phyloP scores from a whole-genome alignment of 208 protist genomes.

The Acanthamoeba royreba region DNA sequence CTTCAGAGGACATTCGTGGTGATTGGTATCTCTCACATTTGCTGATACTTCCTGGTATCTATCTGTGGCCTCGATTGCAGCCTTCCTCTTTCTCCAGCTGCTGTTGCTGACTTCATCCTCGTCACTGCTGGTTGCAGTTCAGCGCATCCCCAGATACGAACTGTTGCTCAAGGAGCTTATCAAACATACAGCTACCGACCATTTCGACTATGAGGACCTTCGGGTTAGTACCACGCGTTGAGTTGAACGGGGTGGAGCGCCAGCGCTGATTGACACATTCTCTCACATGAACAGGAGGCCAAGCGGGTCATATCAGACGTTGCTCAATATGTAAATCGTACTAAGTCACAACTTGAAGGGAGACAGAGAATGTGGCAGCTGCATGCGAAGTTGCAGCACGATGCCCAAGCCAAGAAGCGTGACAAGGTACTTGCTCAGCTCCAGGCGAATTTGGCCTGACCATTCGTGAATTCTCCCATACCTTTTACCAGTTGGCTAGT shows the following conservation, averaged over 20 bases:
- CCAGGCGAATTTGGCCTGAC: background rate
- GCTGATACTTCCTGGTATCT: background rate
- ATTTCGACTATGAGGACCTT: background rate
- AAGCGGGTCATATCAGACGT: background rate
- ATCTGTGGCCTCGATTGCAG: background rate
- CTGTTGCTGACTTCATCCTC: too few relatives aligned
- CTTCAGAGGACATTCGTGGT: background rate
- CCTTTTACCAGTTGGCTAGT: background rate
- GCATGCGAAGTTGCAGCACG: background rate
- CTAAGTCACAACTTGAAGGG: background rate
- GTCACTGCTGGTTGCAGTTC: background rate
- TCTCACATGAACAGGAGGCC: background rate
- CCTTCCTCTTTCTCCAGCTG: background rate
- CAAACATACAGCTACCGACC: background rate
- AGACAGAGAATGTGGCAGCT: background rate
- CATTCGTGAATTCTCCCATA: background rate
- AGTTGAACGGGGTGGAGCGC: background rate
- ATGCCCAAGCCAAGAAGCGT: background rate
- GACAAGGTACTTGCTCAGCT: background rate
- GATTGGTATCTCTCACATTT: background rate
- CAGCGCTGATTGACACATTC: background rate
- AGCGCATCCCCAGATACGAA: background rate
- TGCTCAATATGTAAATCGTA: background rate
- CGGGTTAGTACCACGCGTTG: background rate
- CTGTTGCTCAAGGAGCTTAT: background rate